Conservation (phyloP, 2,329 filamentous ascomycete genomes). For the Hypocreales sp. region DNA sequence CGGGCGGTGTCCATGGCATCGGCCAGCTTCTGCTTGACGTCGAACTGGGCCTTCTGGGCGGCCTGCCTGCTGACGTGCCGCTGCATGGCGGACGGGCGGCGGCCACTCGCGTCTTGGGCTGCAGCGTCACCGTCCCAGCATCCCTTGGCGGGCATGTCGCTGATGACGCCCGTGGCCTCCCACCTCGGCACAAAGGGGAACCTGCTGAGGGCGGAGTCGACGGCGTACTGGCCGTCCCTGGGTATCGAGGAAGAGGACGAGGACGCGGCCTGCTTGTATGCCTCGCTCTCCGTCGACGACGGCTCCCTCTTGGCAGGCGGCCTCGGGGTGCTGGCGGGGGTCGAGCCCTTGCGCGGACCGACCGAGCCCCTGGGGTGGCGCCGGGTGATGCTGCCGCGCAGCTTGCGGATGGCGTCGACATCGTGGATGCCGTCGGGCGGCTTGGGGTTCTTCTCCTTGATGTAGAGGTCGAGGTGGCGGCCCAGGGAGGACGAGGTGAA, state of each 20-base stretch:
- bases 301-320: conserved; percentile 21
- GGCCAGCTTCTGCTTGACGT: conserved; percentile 44
- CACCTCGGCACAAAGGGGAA: conserved; percentile 44
- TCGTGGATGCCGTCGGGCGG: conserved; percentile 75
- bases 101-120: conserved; percentile 18
- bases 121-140: conserved; percentile 16
- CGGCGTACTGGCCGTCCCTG: conserved; percentile 25
- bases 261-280: conserved; percentile 20
- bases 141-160: conserved; percentile 42
- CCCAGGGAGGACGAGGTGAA: conserved; percentile 92
- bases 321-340: conserved; percentile 35
- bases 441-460: conserved; percentile 86
- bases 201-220: conserved; percentile 37
- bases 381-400: conserved; percentile 74
- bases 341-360: conserved; percentile 42
- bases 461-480: conserved; percentile 85
- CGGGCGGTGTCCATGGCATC: conserved; percentile 67
- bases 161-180: conserved; percentile 67
- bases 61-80: conserved; percentile 33
- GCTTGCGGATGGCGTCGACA: conserved; percentile 73
- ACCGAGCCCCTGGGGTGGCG: conserved; percentile 60
- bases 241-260: too few relatives aligned
- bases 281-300: conserved; percentile 22
- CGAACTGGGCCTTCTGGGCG: conserved; percentile 45
- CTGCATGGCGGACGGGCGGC: conserved; percentile 17